Conservation (phyloP, 2,329 filamentous ascomycete species). For the Camptophora hylomeconis region DNA sequence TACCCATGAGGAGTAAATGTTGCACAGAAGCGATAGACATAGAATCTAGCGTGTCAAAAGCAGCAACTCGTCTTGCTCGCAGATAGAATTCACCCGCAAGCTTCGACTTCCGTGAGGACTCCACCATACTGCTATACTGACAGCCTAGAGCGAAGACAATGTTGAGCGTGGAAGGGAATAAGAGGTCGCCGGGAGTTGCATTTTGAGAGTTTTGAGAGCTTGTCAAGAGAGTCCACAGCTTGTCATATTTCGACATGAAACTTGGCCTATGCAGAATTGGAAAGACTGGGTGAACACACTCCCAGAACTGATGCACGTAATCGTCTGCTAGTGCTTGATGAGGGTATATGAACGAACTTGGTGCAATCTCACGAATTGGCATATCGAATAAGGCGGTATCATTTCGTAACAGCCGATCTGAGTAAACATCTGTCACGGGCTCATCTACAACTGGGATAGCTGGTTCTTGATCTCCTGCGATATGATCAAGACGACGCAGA, state of each 20-base stretch:
- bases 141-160: slow-evolving; percentile 35
- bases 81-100: slow-evolving; percentile 31
- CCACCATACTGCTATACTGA: slow-evolving; percentile 30
- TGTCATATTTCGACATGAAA: too few species aligned
- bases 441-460: too few species aligned
- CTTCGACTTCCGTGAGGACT: slow-evolving; percentile 26
- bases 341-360: slow-evolving; percentile 25
- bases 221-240: too few species aligned
- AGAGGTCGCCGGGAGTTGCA: slow-evolving; percentile 23
- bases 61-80: slow-evolving; percentile 30
- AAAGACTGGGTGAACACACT: too few species aligned
- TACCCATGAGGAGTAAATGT: slow-evolving; percentile 34
- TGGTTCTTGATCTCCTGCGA: too few species aligned
- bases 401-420: too few species aligned
- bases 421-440: too few species aligned
- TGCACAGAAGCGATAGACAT: slow-evolving; percentile 34
- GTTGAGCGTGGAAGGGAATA: slow-evolving; percentile 33
- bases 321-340: slow-evolving; percentile 32
- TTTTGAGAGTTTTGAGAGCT: too few species aligned
- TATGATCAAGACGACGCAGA: too few species aligned
- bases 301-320: slow-evolving; percentile 35
- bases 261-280: too few species aligned
- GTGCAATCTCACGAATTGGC: slow-evolving; percentile 1
- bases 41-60: slow-evolving; percentile 26
- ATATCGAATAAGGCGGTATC: too few species aligned